Evolutionary conservation across 768 basidiomycete species (phyloP).

Genomic region (Hygrophorus russula): DNA sequence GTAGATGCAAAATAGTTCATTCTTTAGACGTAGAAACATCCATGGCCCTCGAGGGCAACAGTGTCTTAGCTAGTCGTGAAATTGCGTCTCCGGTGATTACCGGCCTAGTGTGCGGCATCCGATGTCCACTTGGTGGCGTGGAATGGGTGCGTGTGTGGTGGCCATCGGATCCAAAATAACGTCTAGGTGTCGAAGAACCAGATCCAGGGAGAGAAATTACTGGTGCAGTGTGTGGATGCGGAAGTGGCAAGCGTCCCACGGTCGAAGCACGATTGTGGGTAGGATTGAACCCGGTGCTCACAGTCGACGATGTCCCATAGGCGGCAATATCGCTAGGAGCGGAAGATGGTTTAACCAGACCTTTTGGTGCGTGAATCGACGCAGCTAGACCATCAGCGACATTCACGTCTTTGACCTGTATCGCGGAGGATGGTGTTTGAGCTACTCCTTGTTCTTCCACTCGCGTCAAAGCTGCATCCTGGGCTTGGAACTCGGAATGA

Average conservation of each 20-base stretch:
- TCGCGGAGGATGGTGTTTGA: too few species aligned
- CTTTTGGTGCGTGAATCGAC: slow-evolving; percentile 23
- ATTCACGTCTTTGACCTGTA: too few species aligned
- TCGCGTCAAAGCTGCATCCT: too few species aligned
- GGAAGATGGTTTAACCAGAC: slow-evolving; percentile 10
- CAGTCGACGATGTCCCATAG: slow-evolving; percentile 13
- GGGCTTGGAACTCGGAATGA: too few species aligned
- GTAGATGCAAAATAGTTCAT: slow-evolving; percentile 8
- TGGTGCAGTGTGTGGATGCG: slow-evolving; percentile 15
- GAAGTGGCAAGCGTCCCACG: slow-evolving; percentile 29
- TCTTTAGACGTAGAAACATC: slow-evolving; percentile 14
- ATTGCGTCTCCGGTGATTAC: slow-evolving; percentile 66
- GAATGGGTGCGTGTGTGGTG: slow-evolving; percentile 58
- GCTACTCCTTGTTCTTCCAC: too few species aligned
- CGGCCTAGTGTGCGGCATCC: slow-evolving; percentile 44
- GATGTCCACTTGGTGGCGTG: slow-evolving; percentile 33
- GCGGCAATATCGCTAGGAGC: slow-evolving; percentile 11
- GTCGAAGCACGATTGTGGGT: slow-evolving; percentile 49
- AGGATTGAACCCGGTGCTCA: slow-evolving; percentile 18
- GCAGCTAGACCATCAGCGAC: slow-evolving; percentile 12
- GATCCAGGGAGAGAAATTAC: slow-evolving; percentile 27
- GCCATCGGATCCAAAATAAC: slow-evolving; percentile 18
- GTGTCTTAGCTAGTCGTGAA: slow-evolving; percentile 48
- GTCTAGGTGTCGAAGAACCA: slow-evolving; percentile 33
- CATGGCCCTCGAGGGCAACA: slow-evolving; percentile 15